These are phyloP conservation scores for Acacia acuminata DNA, from an alignment of 306 rosid species.

Conservation along the genomic window DNA sequence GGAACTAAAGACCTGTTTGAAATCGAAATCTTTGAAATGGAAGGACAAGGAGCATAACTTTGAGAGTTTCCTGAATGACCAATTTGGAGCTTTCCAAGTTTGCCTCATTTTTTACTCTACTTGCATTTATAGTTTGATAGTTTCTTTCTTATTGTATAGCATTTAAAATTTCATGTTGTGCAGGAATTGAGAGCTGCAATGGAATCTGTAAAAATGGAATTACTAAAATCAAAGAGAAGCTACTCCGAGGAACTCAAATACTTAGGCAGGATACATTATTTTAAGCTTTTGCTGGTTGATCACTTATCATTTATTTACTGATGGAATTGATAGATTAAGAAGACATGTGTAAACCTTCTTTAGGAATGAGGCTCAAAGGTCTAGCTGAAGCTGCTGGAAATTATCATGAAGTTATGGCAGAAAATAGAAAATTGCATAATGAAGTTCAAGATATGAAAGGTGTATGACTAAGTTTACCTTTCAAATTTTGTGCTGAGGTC, in stretches of 20 bases:
- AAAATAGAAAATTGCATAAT: conserved; percentile 67
- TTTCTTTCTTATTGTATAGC: conserved; percentile 24
- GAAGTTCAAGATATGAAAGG: conserved; percentile 83
- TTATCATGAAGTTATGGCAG: conserved; percentile 59
- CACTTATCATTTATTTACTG: neutral
- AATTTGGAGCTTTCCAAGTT: conserved; percentile 75
- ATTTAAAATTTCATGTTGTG: conserved; percentile 30
- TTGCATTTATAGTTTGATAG: conserved; percentile 17
- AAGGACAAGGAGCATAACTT: conserved; percentile 72
- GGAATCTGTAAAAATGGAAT: conserved; percentile 69
- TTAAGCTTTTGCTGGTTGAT: conserved; percentile 13
- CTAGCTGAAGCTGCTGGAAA: conserved; percentile 65
- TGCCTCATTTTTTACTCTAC: conserved; percentile 29
- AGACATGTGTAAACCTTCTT: conserved; percentile 4
- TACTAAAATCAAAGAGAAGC: conserved; percentile 63
- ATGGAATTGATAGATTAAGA: conserved; percentile 15
- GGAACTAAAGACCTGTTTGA: conserved; percentile 73
- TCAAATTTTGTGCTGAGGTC: neutral
- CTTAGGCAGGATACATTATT: conserved; percentile 59
- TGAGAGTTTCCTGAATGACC: conserved; percentile 53
- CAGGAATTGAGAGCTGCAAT: conserved; percentile 68
- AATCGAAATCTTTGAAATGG: conserved; percentile 78
- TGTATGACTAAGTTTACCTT: conserved; percentile 8
- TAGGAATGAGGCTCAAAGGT: conserved; percentile 57
- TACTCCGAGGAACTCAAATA: conserved; percentile 67